Evolutionary conservation across 768 basidiomycete species (phyloP).

Genomic region (Solioccasus polychromus): DNA sequence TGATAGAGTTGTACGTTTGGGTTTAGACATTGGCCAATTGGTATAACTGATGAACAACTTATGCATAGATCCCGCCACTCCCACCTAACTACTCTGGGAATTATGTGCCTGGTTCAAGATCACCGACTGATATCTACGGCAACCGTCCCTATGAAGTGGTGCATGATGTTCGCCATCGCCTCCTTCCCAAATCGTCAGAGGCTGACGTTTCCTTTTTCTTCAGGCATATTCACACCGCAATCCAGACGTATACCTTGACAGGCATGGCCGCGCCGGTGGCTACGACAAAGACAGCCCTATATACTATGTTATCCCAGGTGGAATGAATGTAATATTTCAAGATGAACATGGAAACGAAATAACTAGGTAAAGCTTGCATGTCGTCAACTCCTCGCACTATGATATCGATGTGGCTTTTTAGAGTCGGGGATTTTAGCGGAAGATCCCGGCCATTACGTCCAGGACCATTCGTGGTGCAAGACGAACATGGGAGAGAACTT

Average conservation of each 20-base stretch:
- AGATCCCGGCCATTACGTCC: slow-evolving; percentile 26
- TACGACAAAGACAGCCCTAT: slow-evolving; percentile 31
- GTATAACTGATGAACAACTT: neutral
- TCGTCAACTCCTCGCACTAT: neutral
- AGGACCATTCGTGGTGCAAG: slow-evolving; percentile 55
- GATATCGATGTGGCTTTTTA: slow-evolving; percentile 21
- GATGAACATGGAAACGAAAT: slow-evolving; percentile 65
- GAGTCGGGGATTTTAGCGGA: slow-evolving; percentile 51
- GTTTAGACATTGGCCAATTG: neutral
- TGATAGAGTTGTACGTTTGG: slow-evolving; percentile 26
- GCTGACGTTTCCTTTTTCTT: slow-evolving; percentile 11
- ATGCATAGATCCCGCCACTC: slow-evolving; percentile 27
- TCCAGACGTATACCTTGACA: slow-evolving; percentile 23
- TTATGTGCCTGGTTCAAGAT: slow-evolving; percentile 16
- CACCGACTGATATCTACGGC: slow-evolving; percentile 32
- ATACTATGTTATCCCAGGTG: slow-evolving; percentile 65
- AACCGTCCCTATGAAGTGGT: slow-evolving; percentile 19
- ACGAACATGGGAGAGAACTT: slow-evolving; percentile 55
- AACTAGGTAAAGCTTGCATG: slow-evolving; percentile 43
- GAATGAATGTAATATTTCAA: slow-evolving; percentile 63
- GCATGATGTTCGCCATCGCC: slow-evolving; percentile 10
- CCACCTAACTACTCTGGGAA: slow-evolving; percentile 21
- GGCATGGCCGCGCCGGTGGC: slow-evolving; percentile 16
- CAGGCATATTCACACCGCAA: slow-evolving; percentile 26
- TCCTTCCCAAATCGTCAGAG: neutral